A percentile compares a stretch with the other conserved stretches of the same genome.
Evolutionary conservation across 352 stramenopile species (phyloP).

Genomic region (Phytophthora hybrid): DNA sequence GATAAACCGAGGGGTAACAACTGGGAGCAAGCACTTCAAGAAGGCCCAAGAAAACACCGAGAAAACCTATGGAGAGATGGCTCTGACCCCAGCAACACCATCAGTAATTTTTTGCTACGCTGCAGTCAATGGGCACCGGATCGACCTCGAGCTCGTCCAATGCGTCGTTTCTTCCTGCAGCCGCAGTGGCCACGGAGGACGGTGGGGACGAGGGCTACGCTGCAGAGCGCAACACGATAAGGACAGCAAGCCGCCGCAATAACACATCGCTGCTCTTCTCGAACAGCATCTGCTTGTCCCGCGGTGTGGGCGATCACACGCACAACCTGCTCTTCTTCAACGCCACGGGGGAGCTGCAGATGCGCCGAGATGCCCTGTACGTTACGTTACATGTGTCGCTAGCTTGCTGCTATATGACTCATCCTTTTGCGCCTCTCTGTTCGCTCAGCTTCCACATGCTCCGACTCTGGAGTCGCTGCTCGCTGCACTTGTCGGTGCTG

Average conservation of each 20-base stretch:
- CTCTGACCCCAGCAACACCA: background rate
- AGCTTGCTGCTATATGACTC: background rate
- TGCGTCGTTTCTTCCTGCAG: background rate
- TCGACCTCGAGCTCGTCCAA: background rate
- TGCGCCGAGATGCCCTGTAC: background rate
- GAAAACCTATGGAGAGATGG: background rate
- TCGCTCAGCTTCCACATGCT: background rate
- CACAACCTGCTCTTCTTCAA: background rate
- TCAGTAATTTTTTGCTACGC: background rate
- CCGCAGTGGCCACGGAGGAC: background rate
- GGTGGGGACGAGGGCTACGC: background rate
- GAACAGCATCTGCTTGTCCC: background rate
- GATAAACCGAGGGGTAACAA: slow-evolving; percentile 6
- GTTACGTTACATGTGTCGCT: too few species aligned
- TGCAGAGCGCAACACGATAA: background rate
- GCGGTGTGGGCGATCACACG: background rate
- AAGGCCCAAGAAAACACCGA: background rate
- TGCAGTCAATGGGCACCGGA: background rate
- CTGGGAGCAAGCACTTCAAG: background rate
- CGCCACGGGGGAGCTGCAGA: background rate
- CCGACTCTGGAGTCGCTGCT: background rate
- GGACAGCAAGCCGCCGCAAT: background rate
- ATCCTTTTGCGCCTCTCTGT: background rate
- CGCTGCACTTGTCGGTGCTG: background rate
- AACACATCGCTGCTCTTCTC: background rate